Conservation (phyloP, 495 filamentous ascomycete species). For the Xylaria castorea region DNA sequence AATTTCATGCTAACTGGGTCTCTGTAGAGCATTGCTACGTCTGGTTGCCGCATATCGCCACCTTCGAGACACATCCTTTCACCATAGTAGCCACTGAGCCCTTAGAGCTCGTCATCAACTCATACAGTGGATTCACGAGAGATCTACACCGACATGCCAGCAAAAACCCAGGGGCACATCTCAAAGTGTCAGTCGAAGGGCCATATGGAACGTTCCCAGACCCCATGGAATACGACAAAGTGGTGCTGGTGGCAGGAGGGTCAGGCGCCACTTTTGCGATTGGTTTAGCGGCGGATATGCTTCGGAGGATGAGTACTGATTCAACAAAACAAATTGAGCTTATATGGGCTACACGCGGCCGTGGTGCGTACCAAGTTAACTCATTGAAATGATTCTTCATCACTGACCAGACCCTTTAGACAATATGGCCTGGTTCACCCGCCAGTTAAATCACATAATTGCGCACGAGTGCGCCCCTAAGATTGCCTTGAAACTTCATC, state of each 20-base stretch:
- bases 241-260: slow-evolving; percentile 65
- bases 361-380: slow-evolving; percentile 47
- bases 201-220: slow-evolving; percentile 65
- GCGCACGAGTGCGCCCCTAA: slow-evolving; percentile 51
- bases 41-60: slow-evolving; percentile 64
- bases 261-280: slow-evolving; percentile 66
- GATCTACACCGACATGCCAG: slow-evolving; percentile 59
- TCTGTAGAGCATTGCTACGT: slow-evolving; percentile 61
- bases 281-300: slow-evolving; percentile 57
- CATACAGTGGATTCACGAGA: slow-evolving; percentile 63
- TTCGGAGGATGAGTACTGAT: slow-evolving; percentile 50
- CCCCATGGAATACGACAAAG: slow-evolving; percentile 62
- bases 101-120: slow-evolving; percentile 62
- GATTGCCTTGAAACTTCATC: slow-evolving; percentile 55
- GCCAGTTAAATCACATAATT: slow-evolving; percentile 53
- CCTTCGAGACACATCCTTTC: slow-evolving; percentile 66
- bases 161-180: slow-evolving; percentile 51
- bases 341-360: slow-evolving; percentile 59
- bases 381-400: slow-evolving; percentile 21
- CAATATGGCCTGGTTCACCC: slow-evolving; percentile 59
- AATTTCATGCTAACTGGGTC: background rate
- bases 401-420: slow-evolving; percentile 33
- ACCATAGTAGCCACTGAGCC: slow-evolving; percentile 61
- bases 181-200: slow-evolving; percentile 63
- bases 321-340: slow-evolving; percentile 57